phyloP scores from a whole-genome alignment of 768 basidiomycete genomes.

The Serendipita indica region DNA sequence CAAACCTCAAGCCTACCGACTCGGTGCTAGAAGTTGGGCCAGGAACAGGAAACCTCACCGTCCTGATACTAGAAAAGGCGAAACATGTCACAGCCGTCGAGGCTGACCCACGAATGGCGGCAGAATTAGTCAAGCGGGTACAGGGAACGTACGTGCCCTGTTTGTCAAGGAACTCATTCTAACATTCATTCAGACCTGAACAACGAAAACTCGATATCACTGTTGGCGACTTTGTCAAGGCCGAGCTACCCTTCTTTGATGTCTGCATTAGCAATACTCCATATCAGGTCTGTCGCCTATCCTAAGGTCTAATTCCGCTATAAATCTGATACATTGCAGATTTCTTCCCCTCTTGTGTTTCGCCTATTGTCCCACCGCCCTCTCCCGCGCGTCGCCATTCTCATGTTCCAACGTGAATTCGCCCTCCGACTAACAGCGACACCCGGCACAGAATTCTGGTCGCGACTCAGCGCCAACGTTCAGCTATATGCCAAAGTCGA shows the following conservation, averaged over 20 bases:
- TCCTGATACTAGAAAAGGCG: constrained; percentile 83
- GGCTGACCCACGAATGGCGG: constrained; percentile 98
- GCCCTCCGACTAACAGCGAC: constrained; percentile 80
- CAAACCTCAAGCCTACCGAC: constrained; percentile 84
- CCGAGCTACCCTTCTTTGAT: constrained; percentile 95
- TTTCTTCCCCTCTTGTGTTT: constrained; percentile 95
- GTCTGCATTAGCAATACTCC: constrained; percentile 99
- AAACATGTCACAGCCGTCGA: constrained; percentile 90
- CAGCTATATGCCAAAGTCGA: constrained; percentile 96
- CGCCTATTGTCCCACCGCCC: constrained; percentile 93
- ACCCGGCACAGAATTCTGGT: constrained; percentile 79
- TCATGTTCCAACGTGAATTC: constrained; percentile 99
- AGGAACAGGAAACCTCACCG: constrained; percentile 92
- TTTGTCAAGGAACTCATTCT: constrained; percentile 8
- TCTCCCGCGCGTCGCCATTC: constrained; percentile 80
- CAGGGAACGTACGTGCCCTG: constrained; percentile 77
- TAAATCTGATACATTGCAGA: constrained; percentile 25
- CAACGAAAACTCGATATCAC: constrained; percentile 90
- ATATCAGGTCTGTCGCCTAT: constrained; percentile 49
- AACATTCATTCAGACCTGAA: constrained; percentile 49
- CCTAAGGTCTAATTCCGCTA: not conserved
- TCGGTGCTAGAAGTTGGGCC: constrained; percentile 95
- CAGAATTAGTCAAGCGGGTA: constrained; percentile 90
- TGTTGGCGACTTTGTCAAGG: constrained; percentile 96
- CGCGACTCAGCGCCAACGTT: constrained; percentile 86